These are phyloP conservation scores for Fusarium sp. DNA, from an alignment of 2,329 filamentous ascomycete species.

Conservation along the genomic window DNA sequence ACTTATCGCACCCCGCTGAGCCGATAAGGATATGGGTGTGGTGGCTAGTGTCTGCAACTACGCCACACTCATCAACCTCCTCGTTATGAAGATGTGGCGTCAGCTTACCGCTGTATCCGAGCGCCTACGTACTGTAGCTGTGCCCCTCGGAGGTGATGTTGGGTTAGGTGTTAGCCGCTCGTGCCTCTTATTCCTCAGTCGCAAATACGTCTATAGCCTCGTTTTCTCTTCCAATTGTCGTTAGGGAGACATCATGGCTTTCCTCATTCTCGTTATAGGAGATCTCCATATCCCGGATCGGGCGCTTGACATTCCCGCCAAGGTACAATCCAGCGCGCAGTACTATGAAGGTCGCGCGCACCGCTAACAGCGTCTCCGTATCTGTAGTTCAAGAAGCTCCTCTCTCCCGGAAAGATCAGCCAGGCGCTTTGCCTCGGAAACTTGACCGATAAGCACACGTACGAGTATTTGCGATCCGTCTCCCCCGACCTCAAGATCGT, in stretches of 20 bases:
- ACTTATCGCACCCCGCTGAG: constrained; percentile 49
- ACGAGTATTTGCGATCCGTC: constrained; percentile 82
- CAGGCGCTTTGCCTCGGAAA: constrained; percentile 86
- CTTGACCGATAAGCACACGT: constrained; percentile 82
- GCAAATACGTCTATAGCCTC: constrained; percentile 39
- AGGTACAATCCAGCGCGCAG: constrained; percentile 66
- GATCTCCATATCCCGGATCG: constrained; percentile 95
- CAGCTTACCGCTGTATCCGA: constrained; percentile 51
- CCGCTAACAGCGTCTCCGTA: constrained; percentile 42
- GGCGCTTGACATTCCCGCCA: constrained; percentile 89
- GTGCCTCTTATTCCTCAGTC: constrained; percentile 40
- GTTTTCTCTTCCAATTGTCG: constrained; percentile 34
- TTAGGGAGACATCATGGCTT: constrained; percentile 74
- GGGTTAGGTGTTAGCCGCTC: constrained; percentile 46
- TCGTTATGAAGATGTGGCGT: constrained; percentile 42
- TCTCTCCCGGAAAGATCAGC: constrained; percentile 85
- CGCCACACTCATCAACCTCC: constrained; percentile 38
- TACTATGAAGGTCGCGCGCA: constrained; percentile 30
- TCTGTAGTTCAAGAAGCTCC: constrained; percentile 83
- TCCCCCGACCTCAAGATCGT: constrained; percentile 80
- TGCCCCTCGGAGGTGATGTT: constrained; percentile 48
- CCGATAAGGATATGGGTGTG: constrained; percentile 42
- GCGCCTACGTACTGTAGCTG: constrained; percentile 32
- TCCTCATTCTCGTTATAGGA: constrained; percentile 91
- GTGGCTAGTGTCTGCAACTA: constrained; percentile 2